A percentile compares a stretch with the other conserved stretches of the same genome.
Evolutionary conservation across 2,329 filamentous ascomycete genomes (phyloP).

Genomic region (Furcasterigmium furcatum): DNA sequence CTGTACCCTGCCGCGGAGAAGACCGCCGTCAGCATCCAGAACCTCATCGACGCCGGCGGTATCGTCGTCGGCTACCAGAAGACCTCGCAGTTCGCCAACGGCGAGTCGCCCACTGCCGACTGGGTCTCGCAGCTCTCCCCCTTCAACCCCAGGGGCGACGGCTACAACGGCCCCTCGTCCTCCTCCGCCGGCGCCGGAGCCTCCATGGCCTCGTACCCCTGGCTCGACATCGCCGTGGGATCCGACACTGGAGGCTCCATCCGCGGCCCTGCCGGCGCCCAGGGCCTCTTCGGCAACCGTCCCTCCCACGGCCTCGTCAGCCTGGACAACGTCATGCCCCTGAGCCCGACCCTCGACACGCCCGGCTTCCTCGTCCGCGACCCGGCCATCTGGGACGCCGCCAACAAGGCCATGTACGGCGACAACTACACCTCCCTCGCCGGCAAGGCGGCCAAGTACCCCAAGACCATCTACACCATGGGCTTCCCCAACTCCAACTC

Average conservation of each 20-base stretch:
- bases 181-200: slow-evolving; percentile 27
- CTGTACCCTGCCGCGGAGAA: slow-evolving; percentile 43
- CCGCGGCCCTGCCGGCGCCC: slow-evolving; percentile 36
- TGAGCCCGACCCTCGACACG: slow-evolving; percentile 38
- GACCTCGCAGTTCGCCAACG: slow-evolving; percentile 40
- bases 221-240: slow-evolving; percentile 40
- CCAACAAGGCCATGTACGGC: slow-evolving; percentile 24
- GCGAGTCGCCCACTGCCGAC: slow-evolving; percentile 41
- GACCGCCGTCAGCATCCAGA: slow-evolving; percentile 50
- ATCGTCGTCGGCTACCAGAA: slow-evolving; percentile 44
- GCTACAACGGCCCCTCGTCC: slow-evolving; percentile 41
- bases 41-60: slow-evolving; percentile 55
- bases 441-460: slow-evolving; percentile 2
- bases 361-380: slow-evolving; percentile 37
- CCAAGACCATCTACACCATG: slow-evolving; percentile 23
- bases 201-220: slow-evolving; percentile 35
- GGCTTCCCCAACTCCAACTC: slow-evolving; percentile 17
- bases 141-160: slow-evolving; percentile 43
- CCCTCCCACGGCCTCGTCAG: slow-evolving; percentile 35
- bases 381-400: slow-evolving; percentile 26
- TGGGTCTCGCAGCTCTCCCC: slow-evolving; percentile 32
- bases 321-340: slow-evolving; percentile 37
- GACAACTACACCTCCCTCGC: slow-evolving; percentile 26
- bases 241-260: slow-evolving; percentile 43
- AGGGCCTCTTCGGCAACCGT: slow-evolving; percentile 42